A percentile compares a stretch with the other conserved stretches of the same genome.
Evolutionary conservation across 257 asterid species (phyloP).

Genomic region (Solanum corneliomulleri): DNA sequence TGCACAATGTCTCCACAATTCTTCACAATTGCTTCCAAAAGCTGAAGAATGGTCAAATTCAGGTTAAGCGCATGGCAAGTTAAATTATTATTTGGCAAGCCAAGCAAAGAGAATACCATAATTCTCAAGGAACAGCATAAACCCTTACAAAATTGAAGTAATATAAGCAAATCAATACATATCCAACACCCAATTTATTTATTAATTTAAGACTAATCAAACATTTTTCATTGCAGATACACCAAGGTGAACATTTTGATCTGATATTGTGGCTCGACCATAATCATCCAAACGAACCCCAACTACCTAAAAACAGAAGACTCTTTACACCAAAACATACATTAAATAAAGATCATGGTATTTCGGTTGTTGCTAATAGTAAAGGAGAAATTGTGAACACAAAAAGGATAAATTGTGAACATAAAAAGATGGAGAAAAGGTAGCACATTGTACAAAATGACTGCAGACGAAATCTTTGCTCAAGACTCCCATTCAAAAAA

Average conservation of each 20-base stretch:
- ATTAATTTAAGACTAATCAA: not conserved
- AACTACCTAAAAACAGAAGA: not conserved
- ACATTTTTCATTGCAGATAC: not conserved
- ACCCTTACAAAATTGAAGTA: not conserved
- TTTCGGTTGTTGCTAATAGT: not conserved
- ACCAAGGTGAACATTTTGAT: not conserved
- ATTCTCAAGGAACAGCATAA: not conserved
- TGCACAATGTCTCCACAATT: constrained; percentile 72
- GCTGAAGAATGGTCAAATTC: constrained; percentile 21
- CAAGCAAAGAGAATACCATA: not conserved
- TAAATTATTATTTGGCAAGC: not conserved
- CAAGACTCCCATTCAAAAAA: not conserved
- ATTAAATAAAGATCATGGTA: not conserved
- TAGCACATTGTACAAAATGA: not conserved
- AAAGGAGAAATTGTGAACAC: not conserved
- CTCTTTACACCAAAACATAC: not conserved
- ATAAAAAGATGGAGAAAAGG: not conserved
- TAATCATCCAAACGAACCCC: not conserved
- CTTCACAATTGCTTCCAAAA: constrained; percentile 74
- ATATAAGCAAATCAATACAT: not conserved
- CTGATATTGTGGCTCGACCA: not conserved
- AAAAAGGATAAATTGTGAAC: not conserved
- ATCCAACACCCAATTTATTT: not conserved
- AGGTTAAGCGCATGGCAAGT: not conserved
- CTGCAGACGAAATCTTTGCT: not conserved